Evolutionary conservation across 805 yeast species (phyloP).

Genomic region (Lipomyces sp.): DNA sequence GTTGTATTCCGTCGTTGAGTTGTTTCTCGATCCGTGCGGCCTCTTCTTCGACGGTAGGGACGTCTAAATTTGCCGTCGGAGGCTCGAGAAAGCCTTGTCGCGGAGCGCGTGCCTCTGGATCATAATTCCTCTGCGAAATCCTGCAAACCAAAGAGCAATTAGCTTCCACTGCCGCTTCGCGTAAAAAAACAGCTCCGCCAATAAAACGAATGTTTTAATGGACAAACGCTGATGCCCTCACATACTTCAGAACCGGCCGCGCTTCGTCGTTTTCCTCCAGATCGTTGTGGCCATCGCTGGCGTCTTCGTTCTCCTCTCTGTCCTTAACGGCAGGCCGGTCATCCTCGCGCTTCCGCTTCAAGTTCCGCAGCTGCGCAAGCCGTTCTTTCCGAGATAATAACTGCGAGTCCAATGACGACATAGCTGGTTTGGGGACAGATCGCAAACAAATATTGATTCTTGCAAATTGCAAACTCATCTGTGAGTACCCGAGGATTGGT

Average conservation of each 20-base stretch:
- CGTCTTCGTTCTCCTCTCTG: background rate
- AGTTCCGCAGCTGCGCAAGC: slow-evolving; percentile 35
- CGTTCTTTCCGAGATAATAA: slow-evolving; percentile 36
- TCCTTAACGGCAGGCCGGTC: too few relatives aligned
- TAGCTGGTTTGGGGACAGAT: background rate
- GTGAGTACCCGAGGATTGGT: too few relatives aligned
- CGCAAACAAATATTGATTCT: background rate
- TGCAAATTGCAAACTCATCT: too few relatives aligned
- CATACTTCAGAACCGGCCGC: too few relatives aligned
- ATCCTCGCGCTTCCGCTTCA: slow-evolving; percentile 30
- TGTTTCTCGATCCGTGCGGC: slow-evolving; percentile 36
- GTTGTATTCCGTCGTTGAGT: slow-evolving; percentile 32
- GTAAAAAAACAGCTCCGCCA: background rate
- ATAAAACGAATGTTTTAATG: too few relatives aligned
- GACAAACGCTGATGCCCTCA: too few relatives aligned
- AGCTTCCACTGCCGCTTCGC: background rate
- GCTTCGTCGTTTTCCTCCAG: background rate
- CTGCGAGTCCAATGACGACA: slow-evolving; percentile 34
- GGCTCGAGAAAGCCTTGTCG: slow-evolving; percentile 34
- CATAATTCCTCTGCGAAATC: slow-evolving; percentile 33
- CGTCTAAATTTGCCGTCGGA: slow-evolving; percentile 22
- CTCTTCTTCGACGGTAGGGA: slow-evolving; percentile 34
- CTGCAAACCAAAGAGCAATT: background rate
- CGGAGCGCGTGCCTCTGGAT: slow-evolving; percentile 32
- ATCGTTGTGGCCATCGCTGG: background rate